These are phyloP conservation scores for Cynara cardunculus DNA, from an alignment of 129 eudicot genomes.

Conservation along the genomic window DNA sequence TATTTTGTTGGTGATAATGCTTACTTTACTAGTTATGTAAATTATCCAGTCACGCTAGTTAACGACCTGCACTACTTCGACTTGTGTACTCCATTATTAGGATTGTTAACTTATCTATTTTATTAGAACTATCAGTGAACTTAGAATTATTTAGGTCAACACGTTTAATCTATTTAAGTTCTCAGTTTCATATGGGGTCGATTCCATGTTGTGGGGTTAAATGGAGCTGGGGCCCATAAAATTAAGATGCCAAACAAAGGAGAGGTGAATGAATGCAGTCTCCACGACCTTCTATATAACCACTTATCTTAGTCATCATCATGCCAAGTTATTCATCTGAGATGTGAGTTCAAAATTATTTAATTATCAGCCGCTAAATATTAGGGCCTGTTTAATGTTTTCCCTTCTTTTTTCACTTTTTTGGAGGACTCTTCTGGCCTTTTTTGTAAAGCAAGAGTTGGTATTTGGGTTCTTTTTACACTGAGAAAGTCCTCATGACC, in stretches of 20 bases:
- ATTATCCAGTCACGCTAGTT: background rate
- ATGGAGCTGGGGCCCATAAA: background rate
- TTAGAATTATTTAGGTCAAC: background rate
- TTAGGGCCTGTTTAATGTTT: background rate
- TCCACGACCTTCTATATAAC: background rate
- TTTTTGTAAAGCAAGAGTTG: background rate
- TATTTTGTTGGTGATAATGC: background rate
- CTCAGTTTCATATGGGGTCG: background rate
- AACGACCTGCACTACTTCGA: background rate
- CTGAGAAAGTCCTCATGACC: background rate
- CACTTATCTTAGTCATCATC: background rate
- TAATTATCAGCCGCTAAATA: background rate
- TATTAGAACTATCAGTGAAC: background rate
- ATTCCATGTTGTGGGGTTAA: background rate
- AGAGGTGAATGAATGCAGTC: background rate
- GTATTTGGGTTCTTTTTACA: background rate
- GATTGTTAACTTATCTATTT: background rate
- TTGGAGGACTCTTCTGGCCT: too few species aligned
- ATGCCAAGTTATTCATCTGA: background rate
- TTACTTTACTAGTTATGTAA: background rate
- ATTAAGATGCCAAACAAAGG: background rate
- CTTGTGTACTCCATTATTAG: background rate
- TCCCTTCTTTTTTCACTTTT: background rate
- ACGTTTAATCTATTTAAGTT: background rate
- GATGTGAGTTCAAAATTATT: background rate